Base-by-base conservation (phyloP, 495 filamentous ascomycete genomes). In the Xylaria telfairii region DNA sequence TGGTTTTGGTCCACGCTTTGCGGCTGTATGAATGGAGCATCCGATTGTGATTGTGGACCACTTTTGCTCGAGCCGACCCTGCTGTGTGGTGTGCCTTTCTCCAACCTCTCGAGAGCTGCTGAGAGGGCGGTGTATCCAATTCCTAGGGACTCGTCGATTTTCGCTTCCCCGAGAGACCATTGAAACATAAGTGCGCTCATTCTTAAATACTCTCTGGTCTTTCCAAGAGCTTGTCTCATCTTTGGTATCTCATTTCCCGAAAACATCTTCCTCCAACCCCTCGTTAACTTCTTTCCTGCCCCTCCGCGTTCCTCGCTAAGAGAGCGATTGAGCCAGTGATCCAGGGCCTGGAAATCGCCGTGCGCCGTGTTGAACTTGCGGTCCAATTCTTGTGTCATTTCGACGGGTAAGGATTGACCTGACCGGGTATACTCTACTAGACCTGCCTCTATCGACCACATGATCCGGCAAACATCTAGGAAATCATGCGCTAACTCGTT, bases 371-470 rank as follows among this genome's bases (percentile, higher is more conserved):
- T 80, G 69, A 87, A 85, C 61, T 84, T 84, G 74, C 83, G 83
- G 46, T 83, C 86, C 44, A 88, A 81, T 72, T 88, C 87, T 12
- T 76, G 71, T 28, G 83, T 75, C 71, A 85, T 82, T 30, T 87
- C 83, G 0, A 74, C 34, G 2, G 86, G 84, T n/a, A 87, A 77
- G 28, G 78, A 74, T 53, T 83, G 81, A 15, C 74, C 63, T 41
- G 80, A 78, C 21, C 75, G 70, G 32, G 75, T 72, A 56, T 62
- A 78, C 73, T 86, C 85, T 10, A 77, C 80, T 54, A 87, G 70
- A 21, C 86, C 86, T 39, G 83, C 80, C 64, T 87, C 84, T 70
- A 87, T 83, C 7, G 85, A 81, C 80, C 84, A 86, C 47, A 88
- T 74, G 30, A 81, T 80, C 46, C 83, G 83, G 73, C 83, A 85